A percentile compares a stretch with the other conserved stretches of the same genome.
phyloP scores from a whole-genome alignment of 257 asterid species.

The Forsythia viridissima region DNA sequence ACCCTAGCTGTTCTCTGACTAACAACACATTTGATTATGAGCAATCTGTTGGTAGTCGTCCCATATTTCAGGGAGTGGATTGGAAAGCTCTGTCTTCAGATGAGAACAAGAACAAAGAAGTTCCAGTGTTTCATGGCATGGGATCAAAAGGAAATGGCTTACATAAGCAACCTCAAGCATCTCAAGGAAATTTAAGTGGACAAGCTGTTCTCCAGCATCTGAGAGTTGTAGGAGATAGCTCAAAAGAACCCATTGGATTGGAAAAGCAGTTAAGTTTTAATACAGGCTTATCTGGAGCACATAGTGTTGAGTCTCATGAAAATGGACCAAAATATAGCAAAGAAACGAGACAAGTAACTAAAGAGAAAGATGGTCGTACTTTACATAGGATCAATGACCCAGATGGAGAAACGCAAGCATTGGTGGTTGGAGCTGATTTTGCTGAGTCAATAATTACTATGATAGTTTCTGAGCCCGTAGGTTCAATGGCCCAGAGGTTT shows the following conservation, averaged over 20 bases:
- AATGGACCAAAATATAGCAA: constrained; percentile 54
- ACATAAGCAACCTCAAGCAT: constrained; percentile 54
- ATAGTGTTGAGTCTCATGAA: constrained; percentile 58
- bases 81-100: constrained; percentile 90
- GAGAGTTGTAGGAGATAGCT: constrained; percentile 43
- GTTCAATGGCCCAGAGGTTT: constrained; percentile 57
- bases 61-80: constrained; percentile 91
- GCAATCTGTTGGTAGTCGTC: constrained; percentile 89
- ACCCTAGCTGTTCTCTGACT: constrained; percentile 93
- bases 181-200: constrained; percentile 59
- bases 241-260: constrained; percentile 49
- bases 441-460: constrained; percentile 75
- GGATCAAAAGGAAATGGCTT: constrained; percentile 53
- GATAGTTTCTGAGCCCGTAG: constrained; percentile 81
- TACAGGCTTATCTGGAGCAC: constrained; percentile 49
- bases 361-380: constrained; percentile 55
- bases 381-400: constrained; percentile 40
- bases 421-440: constrained; percentile 61
- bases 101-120: constrained; percentile 65
- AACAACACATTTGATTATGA: constrained; percentile 74
- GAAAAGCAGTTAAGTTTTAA: constrained; percentile 63
- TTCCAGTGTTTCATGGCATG: constrained; percentile 47
- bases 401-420: constrained; percentile 54
- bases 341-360: constrained; percentile 44
- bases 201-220: constrained; percentile 45